Base-by-base conservation (phyloP, 208 protist species). In the Angomonas ambiguus region DNA sequence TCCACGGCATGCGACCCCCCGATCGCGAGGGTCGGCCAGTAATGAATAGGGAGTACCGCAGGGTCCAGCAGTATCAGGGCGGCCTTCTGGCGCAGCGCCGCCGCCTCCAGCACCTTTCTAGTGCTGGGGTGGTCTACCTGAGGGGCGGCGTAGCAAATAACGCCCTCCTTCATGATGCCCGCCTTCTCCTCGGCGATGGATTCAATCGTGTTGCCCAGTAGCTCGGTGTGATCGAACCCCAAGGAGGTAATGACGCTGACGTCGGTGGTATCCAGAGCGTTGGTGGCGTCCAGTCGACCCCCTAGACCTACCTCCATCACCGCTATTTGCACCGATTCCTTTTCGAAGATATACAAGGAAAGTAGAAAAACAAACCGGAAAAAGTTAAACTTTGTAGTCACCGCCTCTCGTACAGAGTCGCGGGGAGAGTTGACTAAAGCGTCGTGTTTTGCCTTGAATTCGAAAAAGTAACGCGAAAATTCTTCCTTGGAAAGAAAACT, bases 251-350 rank as follows among this genome's bases (percentile, higher is more conserved):
- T 94, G 24, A 94, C 80, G 72, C 79, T 89, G n/a, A 95, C 89
- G 32, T 87, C 80, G 8, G 18, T 42, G 0, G 85, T 67, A 0
- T 72, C 71, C 18, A 99, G 72, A 0, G 96, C 77, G 82, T 98
- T 99, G 11, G 95, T 98, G 4, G 85, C 64, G 76, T 98, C 96
- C 33, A 93, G 71, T 48, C 86, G 71, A 22, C 97, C 97, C 48
- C 97, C 97, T n/a, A 98, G 75, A 18, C 97, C 96, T 34, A 96
- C 91, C 76, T 98, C 96, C 42, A 98, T 80, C 28, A 98, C 83
- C 24, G 80, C 85, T 18, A 97, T 87, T 48, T 97, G 85, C n/a
- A 97, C 87, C 34, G 79, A 75, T 67, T 95, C 84, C 24, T 79
- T 70, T 11, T 73, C 70, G 45, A 96, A 95, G 22, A 90, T 78